Base-by-base conservation (phyloP, 1,284 basidiomycete species). In the Cerrena zonata region DNA sequence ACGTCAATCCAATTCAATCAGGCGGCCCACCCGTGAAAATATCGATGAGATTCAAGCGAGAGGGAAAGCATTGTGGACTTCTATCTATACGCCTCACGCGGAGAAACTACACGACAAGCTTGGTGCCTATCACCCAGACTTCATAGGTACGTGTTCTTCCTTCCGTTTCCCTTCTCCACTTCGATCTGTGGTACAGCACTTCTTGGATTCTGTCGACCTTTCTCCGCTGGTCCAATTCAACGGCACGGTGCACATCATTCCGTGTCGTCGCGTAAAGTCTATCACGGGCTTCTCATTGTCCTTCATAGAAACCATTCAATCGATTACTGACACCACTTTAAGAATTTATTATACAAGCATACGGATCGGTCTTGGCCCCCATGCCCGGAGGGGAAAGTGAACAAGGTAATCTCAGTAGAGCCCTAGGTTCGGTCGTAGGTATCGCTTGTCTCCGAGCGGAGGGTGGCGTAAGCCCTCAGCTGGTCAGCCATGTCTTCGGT, bases 271-370 rank as follows among this genome's bases (percentile, higher is more conserved):
- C 5, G 23, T 22, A 23, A 42, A 37, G 30, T 36, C 30, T 25
- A 26, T 47, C 36, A 26, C 11, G 26, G 7, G 37, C 25, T 7
- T 26, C 7, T n/a, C n/a, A n/a, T n/a, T n/a, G n/a, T n/a, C n/a
- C n/a, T n/a, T n/a, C n/a, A n/a, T n/a, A n/a, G n/a, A n/a, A n/a
- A n/a, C n/a, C n/a, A n/a, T n/a, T n/a, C n/a, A n/a, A n/a, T n/a
- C n/a, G 21, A 40, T 62, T 41, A 58, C 51, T n/a, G 25, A 46
- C 18, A 24, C 45, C 46, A 24, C 38, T 50, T 61, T 21, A 61
- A 91, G 88, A 89, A 54, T 95, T 95, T 74, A 96, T 99, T 68
- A 89, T 98, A 72, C 84, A 91, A 68, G 82, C 84, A 54, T 99
- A 99, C 69, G 93, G 93, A 55, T 75, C 87, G 19, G 79, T 97